A percentile compares a stretch with the other conserved stretches of the same genome.
These are phyloP conservation scores for Mycena venus DNA, from an alignment of 768 basidiomycete genomes.

Conservation along the genomic window DNA sequence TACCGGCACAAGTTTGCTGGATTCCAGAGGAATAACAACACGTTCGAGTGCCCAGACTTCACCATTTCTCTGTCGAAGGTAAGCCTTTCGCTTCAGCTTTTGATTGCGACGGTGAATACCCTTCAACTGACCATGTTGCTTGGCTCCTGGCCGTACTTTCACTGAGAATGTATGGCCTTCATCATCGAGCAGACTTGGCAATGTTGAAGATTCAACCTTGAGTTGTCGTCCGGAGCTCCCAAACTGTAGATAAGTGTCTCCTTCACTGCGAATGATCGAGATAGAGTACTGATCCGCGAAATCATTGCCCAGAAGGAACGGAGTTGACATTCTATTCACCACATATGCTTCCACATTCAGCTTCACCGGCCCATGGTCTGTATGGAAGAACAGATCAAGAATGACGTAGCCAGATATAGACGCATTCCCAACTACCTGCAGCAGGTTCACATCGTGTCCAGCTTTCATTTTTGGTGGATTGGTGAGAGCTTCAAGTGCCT, in stretches of 20 bases:
- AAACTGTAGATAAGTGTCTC: not conserved
- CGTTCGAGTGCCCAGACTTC: conserved; percentile 16
- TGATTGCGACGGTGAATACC: not conserved
- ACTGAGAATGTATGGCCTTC: conserved; percentile 15
- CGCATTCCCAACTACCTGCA: conserved; percentile 8
- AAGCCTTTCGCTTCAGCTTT: not conserved
- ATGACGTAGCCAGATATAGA: conserved; percentile 44
- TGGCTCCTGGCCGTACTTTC: not conserved
- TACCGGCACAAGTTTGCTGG: conserved; percentile 20
- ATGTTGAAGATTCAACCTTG: not conserved
- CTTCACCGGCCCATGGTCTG: conserved; percentile 36
- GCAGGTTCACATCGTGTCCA: conserved; percentile 23
- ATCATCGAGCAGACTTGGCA: not conserved
- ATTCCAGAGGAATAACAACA: conserved; percentile 26
- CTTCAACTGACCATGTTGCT: not conserved
- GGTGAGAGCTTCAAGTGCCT: not conserved
- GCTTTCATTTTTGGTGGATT: conserved; percentile 12
- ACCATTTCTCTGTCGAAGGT: not conserved
- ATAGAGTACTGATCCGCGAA: conserved; percentile 48
- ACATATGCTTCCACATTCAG: conserved; percentile 46
- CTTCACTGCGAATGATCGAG: conserved; percentile 38
- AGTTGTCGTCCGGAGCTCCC: conserved; percentile 1
- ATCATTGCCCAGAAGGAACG: conserved; percentile 48
- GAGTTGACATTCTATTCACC: conserved; percentile 44
- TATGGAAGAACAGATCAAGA: conserved; percentile 41